Conservation (phyloP, 2,329 filamentous ascomycete species). For the Cladosporium sp. region DNA sequence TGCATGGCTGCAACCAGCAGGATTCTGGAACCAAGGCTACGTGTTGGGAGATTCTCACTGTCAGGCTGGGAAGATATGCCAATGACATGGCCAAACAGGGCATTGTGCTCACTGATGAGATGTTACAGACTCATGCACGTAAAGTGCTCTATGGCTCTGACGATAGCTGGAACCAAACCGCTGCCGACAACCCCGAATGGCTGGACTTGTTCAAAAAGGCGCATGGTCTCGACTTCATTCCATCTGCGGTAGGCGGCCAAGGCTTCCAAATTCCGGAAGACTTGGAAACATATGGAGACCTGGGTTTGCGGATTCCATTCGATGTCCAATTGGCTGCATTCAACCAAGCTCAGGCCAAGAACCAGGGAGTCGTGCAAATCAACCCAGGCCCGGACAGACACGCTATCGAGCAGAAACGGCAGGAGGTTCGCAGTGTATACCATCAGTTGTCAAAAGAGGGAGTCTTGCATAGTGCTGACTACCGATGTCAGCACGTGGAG, state of each 20-base stretch:
- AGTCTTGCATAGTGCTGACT: constrained; percentile 19
- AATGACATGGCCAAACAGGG: constrained; percentile 36
- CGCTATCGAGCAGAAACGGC: constrained; percentile 12
- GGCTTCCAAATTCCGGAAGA: constrained; percentile 31
- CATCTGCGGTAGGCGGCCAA: constrained; percentile 27
- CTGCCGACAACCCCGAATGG: constrained; percentile 43
- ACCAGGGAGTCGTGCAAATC: constrained; percentile 6
- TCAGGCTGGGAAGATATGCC: constrained; percentile 43
- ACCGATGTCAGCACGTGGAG: constrained; percentile 22
- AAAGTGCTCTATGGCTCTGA: constrained; percentile 46
- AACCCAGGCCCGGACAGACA: constrained; percentile 12
- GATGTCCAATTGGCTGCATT: constrained; percentile 28
- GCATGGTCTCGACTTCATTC: constrained; percentile 39
- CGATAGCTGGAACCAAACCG: constrained; percentile 42
- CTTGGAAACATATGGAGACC: constrained; percentile 32
- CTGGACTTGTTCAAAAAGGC: constrained; percentile 47
- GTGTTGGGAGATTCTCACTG: constrained; percentile 49
- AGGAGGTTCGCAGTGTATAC: constrained; percentile 19
- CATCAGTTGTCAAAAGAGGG: constrained; percentile 20
- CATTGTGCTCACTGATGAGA: constrained; percentile 44
- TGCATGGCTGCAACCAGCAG: not conserved
- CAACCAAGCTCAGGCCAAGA: constrained; percentile 20
- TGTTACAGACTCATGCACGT: constrained; percentile 47
- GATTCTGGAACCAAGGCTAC: constrained; percentile 28
- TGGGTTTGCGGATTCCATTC: constrained; percentile 34